Evolutionary conservation across 164 flowering plant genomes (phyloP), one percentile per base, ranked within the genome.

Genomic region (Echeveria elegans): DNA sequence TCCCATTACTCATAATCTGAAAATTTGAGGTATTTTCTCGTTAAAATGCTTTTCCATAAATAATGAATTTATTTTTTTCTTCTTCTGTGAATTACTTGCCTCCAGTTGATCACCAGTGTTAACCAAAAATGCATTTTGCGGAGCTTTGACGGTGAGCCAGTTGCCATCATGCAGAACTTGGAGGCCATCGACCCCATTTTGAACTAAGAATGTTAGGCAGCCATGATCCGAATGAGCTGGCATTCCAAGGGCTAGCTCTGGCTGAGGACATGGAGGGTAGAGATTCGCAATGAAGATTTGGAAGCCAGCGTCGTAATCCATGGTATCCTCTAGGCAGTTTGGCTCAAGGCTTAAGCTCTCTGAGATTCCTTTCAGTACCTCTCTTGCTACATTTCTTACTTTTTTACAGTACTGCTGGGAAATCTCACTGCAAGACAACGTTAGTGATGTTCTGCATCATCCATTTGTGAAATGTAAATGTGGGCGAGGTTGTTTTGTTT

Each of bases 191-290:
- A 69, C 31, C 23, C 63, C 70, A 23, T 79, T 77, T 24, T 77
- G 74, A 36, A 65, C 59, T 12, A 80, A 75, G 40, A 77, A 45
- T 24, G 76, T 77, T 24, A 75, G 24, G 41, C 75, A 71, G 38
- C 80, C 80, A 38, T 73, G 72, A 37, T 80, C 80, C 0, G 82
- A 64, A n/a, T 80, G 82, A 8, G 77, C 67, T 1, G 77, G 72
- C 60, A 80, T 29, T 0, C 80, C 82, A 41, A 73, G 67, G 0
- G 71, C 73, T 9, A 69, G 38, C 21, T 80, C 82, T 2, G 82
- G 80, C 63, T 77, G 65, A 14, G 82, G 79, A 63, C 80, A 75
- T 0, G 78, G 75, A 14, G 79, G 80, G 65, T 80, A 80, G n/a
- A 61, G 5, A 37, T 80, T 80, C 4, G 53, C 68, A 15, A 69